Evolutionary conservation across 805 yeast species (phyloP).

Genomic region (Hanseniaspora clermontiae): DNA sequence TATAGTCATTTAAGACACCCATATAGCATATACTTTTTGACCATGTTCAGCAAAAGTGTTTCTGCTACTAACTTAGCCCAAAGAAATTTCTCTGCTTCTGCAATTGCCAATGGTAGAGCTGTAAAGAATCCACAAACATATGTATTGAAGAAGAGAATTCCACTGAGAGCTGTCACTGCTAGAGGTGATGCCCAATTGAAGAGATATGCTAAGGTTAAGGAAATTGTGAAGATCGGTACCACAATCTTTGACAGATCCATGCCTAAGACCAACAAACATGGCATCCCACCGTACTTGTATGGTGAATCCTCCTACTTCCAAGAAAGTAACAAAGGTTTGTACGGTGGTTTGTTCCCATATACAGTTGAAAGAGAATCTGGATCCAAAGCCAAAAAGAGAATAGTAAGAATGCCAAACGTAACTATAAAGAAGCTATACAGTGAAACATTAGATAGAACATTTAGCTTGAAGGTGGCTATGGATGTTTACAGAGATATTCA

Average conservation of each 20-base stretch:
- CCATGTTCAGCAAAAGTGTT: background rate
- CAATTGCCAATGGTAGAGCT: conserved; percentile 10
- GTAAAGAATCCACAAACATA: conserved; percentile 8
- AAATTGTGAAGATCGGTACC: background rate
- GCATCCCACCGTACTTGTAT: conserved; percentile 54
- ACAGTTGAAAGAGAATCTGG: conserved; percentile 72
- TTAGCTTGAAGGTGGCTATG: conserved; percentile 56
- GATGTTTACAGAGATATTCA: conserved; percentile 75
- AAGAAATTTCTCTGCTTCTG: conserved; percentile 7
- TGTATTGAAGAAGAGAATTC: conserved; percentile 6
- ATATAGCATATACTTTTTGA: background rate
- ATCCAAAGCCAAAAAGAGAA: conserved; percentile 53
- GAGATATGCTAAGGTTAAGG: background rate
- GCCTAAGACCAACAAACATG: background rate
- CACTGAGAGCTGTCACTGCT: conserved; percentile 5
- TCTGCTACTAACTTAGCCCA: background rate
- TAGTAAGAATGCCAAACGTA: conserved; percentile 77
- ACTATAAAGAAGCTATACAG: conserved; percentile 71
- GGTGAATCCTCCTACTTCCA: conserved; percentile 69
- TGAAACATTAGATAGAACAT: conserved; percentile 48
- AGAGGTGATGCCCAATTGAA: conserved; percentile 2
- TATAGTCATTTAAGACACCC: background rate
- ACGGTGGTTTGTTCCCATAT: conserved; percentile 74
- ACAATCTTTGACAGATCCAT: conserved; percentile 2
- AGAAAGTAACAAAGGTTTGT: conserved; percentile 76